Evolutionary conservation across 192 early-diverging fungal species (phyloP).

Genomic region (Chytriomyces sp.): DNA sequence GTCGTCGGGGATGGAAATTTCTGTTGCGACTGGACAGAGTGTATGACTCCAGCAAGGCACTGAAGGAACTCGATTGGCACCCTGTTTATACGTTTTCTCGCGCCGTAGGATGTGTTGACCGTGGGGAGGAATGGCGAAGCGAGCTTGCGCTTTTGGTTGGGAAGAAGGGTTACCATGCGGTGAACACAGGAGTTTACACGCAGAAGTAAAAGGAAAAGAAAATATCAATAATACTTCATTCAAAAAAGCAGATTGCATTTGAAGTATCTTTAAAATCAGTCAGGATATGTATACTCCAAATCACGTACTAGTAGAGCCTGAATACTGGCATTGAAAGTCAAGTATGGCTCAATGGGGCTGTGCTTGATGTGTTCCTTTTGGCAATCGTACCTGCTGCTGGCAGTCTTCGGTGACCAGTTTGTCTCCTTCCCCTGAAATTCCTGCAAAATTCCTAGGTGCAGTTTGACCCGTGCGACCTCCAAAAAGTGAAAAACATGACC

Average conservation of each 20-base stretch:
- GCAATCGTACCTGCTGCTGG: too few species aligned
- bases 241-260: too few species aligned
- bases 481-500: too few species aligned
- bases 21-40: background rate
- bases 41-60: conserved; percentile 11
- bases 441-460: too few species aligned
- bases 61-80: background rate
- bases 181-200: conserved; percentile 1
- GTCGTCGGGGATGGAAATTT: background rate
- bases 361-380: too few species aligned
- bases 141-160: background rate
- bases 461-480: too few species aligned
- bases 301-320: background rate
- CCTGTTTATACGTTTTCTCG: conserved; percentile 3
- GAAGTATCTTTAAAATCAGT: too few species aligned
- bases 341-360: too few species aligned
- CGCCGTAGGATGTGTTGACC: background rate
- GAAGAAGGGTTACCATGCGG: conserved; percentile 18
- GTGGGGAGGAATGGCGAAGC: conserved; percentile 10
- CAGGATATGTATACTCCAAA: background rate
- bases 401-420: too few species aligned
- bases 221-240: too few species aligned
- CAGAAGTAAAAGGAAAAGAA: background rate
- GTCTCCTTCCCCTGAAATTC: too few species aligned
- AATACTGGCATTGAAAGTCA: too few species aligned